These are phyloP conservation scores for Oryza meridionalis DNA, from an alignment of 176 grass and related monocot species.

Conservation along the genomic window DNA sequence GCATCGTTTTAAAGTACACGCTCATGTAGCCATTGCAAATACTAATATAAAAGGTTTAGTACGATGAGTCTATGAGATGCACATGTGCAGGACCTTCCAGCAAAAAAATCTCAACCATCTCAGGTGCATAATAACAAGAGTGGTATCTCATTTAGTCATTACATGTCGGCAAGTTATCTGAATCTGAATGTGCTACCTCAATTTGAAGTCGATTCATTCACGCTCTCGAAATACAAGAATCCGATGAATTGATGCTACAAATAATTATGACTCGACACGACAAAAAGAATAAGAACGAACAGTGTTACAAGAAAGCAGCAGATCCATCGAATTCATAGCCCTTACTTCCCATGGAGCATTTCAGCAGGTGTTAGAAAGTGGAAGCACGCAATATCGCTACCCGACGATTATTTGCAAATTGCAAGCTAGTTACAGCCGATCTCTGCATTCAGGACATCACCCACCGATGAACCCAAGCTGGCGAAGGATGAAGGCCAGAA, in stretches of 20 bases:
- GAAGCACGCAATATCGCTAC: not conserved
- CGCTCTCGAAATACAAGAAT: not conserved
- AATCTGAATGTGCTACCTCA: slow-evolving; percentile 32
- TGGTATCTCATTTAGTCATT: not conserved
- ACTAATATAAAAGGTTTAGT: no score
- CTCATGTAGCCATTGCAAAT: no score
- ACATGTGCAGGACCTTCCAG: not conserved
- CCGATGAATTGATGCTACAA: slow-evolving; percentile 6
- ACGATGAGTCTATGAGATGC: no score
- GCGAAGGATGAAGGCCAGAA: slow-evolving; percentile 81
- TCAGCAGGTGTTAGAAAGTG: slow-evolving; percentile 15
- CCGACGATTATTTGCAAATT: slow-evolving; percentile 39
- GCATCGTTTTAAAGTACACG: no score
- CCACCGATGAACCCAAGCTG: slow-evolving; percentile 80
- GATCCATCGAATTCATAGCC: slow-evolving; percentile 9
- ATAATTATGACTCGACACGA: not conserved
- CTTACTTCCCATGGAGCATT: slow-evolving; percentile 3
- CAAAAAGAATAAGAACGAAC: not conserved
- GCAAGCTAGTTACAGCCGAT: not conserved
- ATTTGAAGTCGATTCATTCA: not conserved
- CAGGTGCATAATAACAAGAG: not conserved
- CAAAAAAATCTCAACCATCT: not conserved
- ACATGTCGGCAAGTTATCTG: slow-evolving; percentile 31
- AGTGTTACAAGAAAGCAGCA: slow-evolving; percentile 19
- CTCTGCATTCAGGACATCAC: slow-evolving; percentile 39